Conservation (phyloP, 805 yeast genomes). For the Ogataea chonburiensis region DNA sequence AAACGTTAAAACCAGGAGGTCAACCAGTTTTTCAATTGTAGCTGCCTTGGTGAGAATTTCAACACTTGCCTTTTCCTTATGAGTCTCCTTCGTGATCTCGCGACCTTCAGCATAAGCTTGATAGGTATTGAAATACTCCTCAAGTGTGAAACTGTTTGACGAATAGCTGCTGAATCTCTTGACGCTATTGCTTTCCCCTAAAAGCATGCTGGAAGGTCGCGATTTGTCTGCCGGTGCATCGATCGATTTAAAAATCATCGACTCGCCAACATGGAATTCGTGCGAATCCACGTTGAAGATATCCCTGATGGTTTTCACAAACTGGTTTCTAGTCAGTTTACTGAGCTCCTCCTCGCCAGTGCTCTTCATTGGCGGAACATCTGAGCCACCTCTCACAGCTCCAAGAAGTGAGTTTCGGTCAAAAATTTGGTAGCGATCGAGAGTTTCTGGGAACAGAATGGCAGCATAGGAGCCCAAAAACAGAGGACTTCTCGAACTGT, state of each 20-base stretch:
- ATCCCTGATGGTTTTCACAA: slow-evolving; percentile 59
- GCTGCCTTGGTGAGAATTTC: slow-evolving; percentile 54
- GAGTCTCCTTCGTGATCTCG: slow-evolving; percentile 1
- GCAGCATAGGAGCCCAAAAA: slow-evolving; percentile 64
- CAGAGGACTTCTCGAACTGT: slow-evolving; percentile 53
- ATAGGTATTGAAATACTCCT: slow-evolving; percentile 29
- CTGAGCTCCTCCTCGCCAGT: slow-evolving; percentile 8
- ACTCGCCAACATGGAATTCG: slow-evolving; percentile 53
- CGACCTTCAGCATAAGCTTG: slow-evolving; percentile 26
- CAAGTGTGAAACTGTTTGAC: slow-evolving; percentile 33
- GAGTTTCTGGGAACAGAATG: slow-evolving; percentile 56
- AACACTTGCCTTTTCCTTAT: slow-evolving; percentile 15
- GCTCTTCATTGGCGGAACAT: slow-evolving; percentile 11
- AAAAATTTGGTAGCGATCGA: slow-evolving; percentile 57
- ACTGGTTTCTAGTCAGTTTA: slow-evolving; percentile 40
- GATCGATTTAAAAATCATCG: slow-evolving; percentile 57
- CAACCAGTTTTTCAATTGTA: slow-evolving; percentile 71
- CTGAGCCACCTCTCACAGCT: slow-evolving; percentile 44
- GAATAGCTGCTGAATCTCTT: slow-evolving; percentile 37
- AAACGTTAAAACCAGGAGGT: slow-evolving; percentile 71
- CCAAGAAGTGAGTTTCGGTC: slow-evolving; percentile 52
- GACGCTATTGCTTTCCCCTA: slow-evolving; percentile 31
- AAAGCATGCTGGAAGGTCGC: slow-evolving; percentile 35
- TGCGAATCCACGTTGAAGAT: slow-evolving; percentile 60
- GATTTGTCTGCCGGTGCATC: slow-evolving; percentile 29